Conservation (phyloP, 805 yeast genomes). For the Maudiozyma bulderi region DNA sequence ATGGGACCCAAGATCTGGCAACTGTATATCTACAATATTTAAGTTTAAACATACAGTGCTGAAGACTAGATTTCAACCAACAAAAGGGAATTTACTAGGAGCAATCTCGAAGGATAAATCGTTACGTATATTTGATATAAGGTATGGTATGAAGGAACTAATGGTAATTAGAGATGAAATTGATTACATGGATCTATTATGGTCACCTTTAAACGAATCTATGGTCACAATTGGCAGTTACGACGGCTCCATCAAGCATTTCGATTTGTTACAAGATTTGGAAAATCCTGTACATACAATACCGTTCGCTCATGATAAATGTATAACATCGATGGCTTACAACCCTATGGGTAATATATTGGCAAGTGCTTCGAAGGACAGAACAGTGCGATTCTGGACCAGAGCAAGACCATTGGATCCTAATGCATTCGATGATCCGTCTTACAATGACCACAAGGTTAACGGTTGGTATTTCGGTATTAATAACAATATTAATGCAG, state of each 20-base stretch:
- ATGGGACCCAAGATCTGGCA: constrained; percentile 89
- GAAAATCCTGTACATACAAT: constrained; percentile 45
- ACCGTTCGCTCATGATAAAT: constrained; percentile 92
- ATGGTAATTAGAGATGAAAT: constrained; percentile 69
- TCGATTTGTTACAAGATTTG: constrained; percentile 35
- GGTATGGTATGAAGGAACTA: constrained; percentile 67
- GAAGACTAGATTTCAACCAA: constrained; percentile 75
- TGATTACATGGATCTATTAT: constrained; percentile 75
- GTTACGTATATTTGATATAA: constrained; percentile 75
- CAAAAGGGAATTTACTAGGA: constrained; percentile 64
- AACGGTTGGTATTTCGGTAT: constrained; percentile 50
- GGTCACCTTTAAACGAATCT: constrained; percentile 87
- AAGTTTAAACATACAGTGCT: constrained; percentile 94
- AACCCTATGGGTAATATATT: constrained; percentile 91
- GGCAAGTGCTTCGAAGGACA: constrained; percentile 88
- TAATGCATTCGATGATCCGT: constrained; percentile 68
- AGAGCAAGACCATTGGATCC: constrained; percentile 88
- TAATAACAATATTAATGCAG: constrained; percentile 28
- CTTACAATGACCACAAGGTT: constrained; percentile 57
- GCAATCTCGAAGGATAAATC: constrained; percentile 86
- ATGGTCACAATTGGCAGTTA: constrained; percentile 78
- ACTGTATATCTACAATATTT: constrained; percentile 69
- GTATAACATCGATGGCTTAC: constrained; percentile 79
- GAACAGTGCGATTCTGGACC: constrained; percentile 89
- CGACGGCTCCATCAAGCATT: constrained; percentile 80